Evolutionary conservation across 2,329 filamentous ascomycete genomes (phyloP).

Genomic region (Claviceps sp.): DNA sequence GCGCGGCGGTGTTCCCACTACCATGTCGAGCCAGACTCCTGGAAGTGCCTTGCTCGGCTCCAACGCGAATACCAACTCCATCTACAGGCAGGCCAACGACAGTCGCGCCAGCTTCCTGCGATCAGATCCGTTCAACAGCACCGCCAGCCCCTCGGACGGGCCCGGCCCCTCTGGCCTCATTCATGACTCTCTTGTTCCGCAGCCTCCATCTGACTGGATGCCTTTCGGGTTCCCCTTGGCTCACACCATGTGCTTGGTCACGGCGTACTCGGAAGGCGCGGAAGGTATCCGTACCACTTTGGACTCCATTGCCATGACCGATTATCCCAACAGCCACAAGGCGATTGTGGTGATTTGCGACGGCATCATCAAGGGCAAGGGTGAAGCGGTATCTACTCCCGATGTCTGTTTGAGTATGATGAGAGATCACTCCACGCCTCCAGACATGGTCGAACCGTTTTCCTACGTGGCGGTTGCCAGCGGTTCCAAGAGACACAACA

Average conservation of each 20-base stretch:
- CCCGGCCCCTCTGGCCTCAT: slow-evolving; percentile 88
- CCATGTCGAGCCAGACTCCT: slow-evolving; percentile 84
- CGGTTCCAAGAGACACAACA: slow-evolving; percentile 95
- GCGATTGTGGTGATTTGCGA: slow-evolving; percentile 93
- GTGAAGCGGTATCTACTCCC: slow-evolving; percentile 74
- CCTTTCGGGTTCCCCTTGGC: slow-evolving; percentile 92
- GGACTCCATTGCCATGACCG: slow-evolving; percentile 91
- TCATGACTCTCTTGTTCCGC: slow-evolving; percentile 87
- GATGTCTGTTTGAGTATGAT: slow-evolving; percentile 89
- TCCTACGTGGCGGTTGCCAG: slow-evolving; percentile 95
- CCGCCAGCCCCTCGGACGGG: slow-evolving; percentile 48
- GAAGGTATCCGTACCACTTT: slow-evolving; percentile 87
- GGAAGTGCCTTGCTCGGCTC: slow-evolving; percentile 54
- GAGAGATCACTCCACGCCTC: slow-evolving; percentile 71
- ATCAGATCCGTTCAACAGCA: slow-evolving; percentile 39
- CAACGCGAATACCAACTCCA: slow-evolving; percentile 35
- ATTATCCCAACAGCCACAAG: slow-evolving; percentile 99
- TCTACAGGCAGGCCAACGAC: slow-evolving; percentile 57
- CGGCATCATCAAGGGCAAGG: slow-evolving; percentile 92
- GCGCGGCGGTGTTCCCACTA: slow-evolving; percentile 55
- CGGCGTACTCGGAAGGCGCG: slow-evolving; percentile 90
- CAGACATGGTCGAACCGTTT: slow-evolving; percentile 74
- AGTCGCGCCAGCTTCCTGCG: slow-evolving; percentile 53
- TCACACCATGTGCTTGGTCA: slow-evolving; percentile 87
- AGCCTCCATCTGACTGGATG: slow-evolving; percentile 93